Base-by-base conservation (phyloP, 495 filamentous ascomycete genomes). In the Friedmanniomyces endolithicus region DNA sequence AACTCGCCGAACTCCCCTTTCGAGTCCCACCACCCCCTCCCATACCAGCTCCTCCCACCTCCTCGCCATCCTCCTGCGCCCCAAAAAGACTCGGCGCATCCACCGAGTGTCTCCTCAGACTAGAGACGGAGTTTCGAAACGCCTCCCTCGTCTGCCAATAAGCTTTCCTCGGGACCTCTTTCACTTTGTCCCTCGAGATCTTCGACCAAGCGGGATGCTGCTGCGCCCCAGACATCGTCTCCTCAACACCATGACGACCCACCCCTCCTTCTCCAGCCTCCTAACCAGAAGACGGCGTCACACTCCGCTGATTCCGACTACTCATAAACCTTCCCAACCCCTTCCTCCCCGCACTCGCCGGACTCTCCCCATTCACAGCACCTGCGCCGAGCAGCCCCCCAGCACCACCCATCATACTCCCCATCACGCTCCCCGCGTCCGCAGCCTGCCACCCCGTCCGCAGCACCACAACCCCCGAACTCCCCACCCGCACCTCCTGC, bases 401-500 rank as follows among this genome's bases (percentile, higher is more conserved):
- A 29, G 22, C 11, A 33, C 27, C 35, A 22, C 43, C 35, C 43
- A 39, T 35, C 34, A 34, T 49, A 9, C 49, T 23, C 9, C 20
- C 20, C 17, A 40, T n/a, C 2, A 56, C 24, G 31, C 50, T 61
- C 19, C 3, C 46, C 14, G 49, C 46, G n/a, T 53, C 59, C 6
- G 33, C 50, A 1, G 59, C 23, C 50, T 47, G 41, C 37, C 57
- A 61, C 12, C 20, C 33, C 14, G 59, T 53, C 17, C 50, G 53
- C 12, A 61, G 35, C 37, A 54, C 34, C 2, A 61, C 59, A 0
- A 41, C 17, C n/a, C 59, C 59, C 27, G 27, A 31, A 22, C 19
- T 39, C 4, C 89, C 89, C 50, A 85, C 79, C 17, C 67, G 72
- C 29, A 98, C 70, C 14, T 74, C 62, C 74, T 90, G 94, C 60